Base-by-base conservation (phyloP, 1,284 basidiomycete genomes). In the Ganoderma lucidum region DNA sequence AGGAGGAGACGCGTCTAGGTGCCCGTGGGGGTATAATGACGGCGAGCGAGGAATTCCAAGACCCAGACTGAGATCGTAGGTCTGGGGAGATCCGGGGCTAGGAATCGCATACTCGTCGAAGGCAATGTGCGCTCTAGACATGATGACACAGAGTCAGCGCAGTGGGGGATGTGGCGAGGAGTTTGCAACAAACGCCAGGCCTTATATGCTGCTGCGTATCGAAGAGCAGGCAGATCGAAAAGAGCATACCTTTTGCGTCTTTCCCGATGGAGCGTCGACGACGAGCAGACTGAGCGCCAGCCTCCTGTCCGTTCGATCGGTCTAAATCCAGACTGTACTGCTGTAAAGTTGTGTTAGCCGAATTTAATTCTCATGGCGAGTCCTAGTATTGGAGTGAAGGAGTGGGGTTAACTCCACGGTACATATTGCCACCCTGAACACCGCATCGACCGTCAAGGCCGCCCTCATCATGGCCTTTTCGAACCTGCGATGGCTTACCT, bases 221-320 rank as follows among this genome's bases (percentile, higher is more conserved):
- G 6, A 15, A 45, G 39, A 17, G 19, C 67, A 61, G 68, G 51
- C 53, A 59, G 63, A 65, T 58, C 65, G 68, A 63, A 62, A 56
- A 64, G 48, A 42, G 55, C 62, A 72, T 72, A 59, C 68, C 68
- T 69, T 62, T 69, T 65, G 4, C 68, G 67, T 65, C 39, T 39
- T 35, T 60, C 67, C 71, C 71, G 68, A 62, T 59, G 48, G 32
- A 39, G 23, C 23, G 23, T 61, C 39, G 39, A 39, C 39, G 63
- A 67, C 51, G 61, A 55, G 63, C 55, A 65, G 39, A 6, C 56
- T 39, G 51, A 58, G 42, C 64, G 53, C 61, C 37, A 55, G 55
- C 62, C 71, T 70, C 71, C 71, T 72, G 56, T 72, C 61, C 55
- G 56, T 55, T 41, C 68, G 71, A 72, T 72, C 68, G 64, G 61